These are phyloP conservation scores for Cordyceps militaris DNA, from an alignment of 2,329 filamentous ascomycete genomes.

Conservation along the genomic window DNA sequence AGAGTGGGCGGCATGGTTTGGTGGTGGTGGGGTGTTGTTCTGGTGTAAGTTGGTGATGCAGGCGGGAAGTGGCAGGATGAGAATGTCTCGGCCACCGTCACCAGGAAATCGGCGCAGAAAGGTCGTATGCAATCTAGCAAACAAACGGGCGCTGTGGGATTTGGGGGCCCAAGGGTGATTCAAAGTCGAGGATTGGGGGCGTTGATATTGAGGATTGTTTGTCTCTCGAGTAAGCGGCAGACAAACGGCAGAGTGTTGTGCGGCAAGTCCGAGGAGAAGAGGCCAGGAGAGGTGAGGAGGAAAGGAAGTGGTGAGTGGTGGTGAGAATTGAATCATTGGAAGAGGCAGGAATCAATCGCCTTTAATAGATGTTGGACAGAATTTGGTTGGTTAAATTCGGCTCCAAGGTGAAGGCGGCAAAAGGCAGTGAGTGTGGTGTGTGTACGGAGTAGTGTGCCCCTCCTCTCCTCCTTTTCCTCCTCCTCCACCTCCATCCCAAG, in stretches of 20 bases:
- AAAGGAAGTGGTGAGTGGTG: background rate
- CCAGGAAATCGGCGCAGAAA: background rate
- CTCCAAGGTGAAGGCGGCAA: conserved; percentile 6
- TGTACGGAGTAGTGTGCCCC: too few species aligned
- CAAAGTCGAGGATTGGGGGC: background rate
- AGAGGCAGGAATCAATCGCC: conserved; percentile 5
- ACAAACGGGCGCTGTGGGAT: background rate
- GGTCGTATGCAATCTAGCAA: background rate
- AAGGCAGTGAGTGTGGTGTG: background rate
- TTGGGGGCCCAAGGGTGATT: background rate
- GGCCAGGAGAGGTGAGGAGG: background rate
- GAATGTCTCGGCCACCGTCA: background rate
- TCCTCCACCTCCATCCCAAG: background rate
- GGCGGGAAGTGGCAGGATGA: background rate
- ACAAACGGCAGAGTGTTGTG: background rate
- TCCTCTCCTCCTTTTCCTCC: too few species aligned
- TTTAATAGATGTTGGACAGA: background rate
- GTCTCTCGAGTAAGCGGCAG: background rate
- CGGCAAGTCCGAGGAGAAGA: background rate
- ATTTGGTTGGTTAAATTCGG: background rate
- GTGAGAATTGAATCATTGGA: background rate
- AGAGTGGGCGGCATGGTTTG: conserved; percentile 8
- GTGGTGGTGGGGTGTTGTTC: too few species aligned
- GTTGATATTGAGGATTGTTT: background rate
- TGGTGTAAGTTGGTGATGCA: background rate